These are phyloP conservation scores for Gracilaria vermiculophylla DNA, from an alignment of 23 red algal species.

Conservation along the genomic window DNA sequence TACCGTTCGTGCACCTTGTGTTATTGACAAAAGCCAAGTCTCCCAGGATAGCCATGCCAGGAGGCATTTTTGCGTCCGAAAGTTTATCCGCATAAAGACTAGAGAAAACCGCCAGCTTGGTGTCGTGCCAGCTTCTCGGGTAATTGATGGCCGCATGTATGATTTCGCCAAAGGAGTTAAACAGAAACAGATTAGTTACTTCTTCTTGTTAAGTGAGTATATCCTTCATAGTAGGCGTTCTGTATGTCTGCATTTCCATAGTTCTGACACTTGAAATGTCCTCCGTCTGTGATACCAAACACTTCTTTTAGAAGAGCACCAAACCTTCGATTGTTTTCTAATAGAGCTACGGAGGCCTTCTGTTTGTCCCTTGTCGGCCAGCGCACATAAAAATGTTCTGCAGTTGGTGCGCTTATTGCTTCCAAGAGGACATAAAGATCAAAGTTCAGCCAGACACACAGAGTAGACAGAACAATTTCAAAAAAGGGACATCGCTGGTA, in stretches of 20 bases:
- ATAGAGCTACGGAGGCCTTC: too few species aligned
- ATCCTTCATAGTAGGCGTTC: slow-evolving; percentile 2
- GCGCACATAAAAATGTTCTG: too few species aligned
- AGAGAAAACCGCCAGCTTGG: background rate
- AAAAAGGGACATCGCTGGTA: too few species aligned
- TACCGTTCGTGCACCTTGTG: background rate
- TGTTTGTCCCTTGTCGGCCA: too few species aligned
- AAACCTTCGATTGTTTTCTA: too few species aligned
- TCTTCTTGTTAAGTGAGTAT: background rate
- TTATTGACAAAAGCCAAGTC: slow-evolving; percentile 14
- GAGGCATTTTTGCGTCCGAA: background rate
- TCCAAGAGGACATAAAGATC: too few species aligned
- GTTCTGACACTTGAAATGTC: too few species aligned
- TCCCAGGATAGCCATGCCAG: background rate
- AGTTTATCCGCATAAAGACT: background rate
- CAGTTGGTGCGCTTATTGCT: too few species aligned
- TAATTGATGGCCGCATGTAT: slow-evolving; percentile 7
- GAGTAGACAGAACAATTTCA: too few species aligned
- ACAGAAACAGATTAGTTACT: background rate
- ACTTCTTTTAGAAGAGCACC: too few species aligned
- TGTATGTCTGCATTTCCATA: background rate
- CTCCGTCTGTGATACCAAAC: too few species aligned
- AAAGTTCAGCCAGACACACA: too few species aligned
- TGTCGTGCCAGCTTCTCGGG: background rate
- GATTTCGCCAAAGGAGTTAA: background rate